Base-by-base conservation (phyloP, 805 yeast genomes). In the Yarrowia sp. region DNA sequence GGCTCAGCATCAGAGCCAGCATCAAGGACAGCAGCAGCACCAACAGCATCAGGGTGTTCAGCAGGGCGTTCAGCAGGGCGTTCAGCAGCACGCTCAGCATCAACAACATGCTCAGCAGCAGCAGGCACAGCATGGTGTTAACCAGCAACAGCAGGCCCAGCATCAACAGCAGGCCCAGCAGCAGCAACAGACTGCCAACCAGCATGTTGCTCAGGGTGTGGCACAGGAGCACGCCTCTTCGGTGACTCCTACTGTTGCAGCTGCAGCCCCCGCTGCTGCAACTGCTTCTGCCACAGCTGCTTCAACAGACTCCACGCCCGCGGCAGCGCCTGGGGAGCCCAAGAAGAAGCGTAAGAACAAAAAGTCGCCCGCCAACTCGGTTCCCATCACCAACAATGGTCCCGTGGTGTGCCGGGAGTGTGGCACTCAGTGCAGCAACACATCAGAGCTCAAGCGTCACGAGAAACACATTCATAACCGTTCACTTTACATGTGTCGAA, bases 401-500 rank as follows among this genome's bases (percentile, higher is more conserved):
- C 63, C 64, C 33, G 56, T 61, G 32, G 65, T 69, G 30, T 70
- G 72, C 62, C 59, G 40, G 14, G 70, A 69, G n/a, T 70, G 72
- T 46, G 64, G 64, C 14, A 64, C 65, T n/a, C 41, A 54, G 33
- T 68, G 69, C 51, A 14, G 49, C 26, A 66, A 51, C 48, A 66
- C 70, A 17, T 44, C 67, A 1, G 69, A 68, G 43, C 68, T 70
- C 17, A 67, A 71, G 16, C 66, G 68, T 17, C 72, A 70, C 44
- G 67, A 66, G 32, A 69, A 69, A 59, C 59, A 44, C 36, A 35
- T 54, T 12, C 72, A 70, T 56, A 66, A 66, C 40, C 41, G 66
- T 40, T 62, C 65, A 35, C 64, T 69, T 16, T 70, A 59, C 67
- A 67, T 68, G 62, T 70, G 72, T 49, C 70, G 71, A 19, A 67